These are phyloP conservation scores for Aphanomyces invadans DNA, from an alignment of 352 stramenopile genomes.

Conservation along the genomic window DNA sequence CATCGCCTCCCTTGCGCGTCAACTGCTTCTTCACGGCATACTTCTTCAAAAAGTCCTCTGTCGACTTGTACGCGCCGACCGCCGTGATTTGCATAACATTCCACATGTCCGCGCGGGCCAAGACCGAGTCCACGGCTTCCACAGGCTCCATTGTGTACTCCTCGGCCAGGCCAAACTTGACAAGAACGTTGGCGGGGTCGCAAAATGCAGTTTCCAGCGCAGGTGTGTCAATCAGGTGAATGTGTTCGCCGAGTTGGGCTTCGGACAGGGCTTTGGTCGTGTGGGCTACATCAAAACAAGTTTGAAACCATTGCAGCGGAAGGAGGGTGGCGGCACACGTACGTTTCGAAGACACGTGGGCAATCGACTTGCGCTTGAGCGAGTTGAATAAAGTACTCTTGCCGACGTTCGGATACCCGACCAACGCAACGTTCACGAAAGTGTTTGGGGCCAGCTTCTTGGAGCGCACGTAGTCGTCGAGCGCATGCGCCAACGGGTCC, in stretches of 20 bases:
- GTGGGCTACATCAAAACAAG: conserved; percentile 26
- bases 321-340: no score
- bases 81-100: conserved; percentile 96
- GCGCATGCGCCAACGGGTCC: conserved; percentile 88
- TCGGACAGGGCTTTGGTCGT: conserved; percentile 82
- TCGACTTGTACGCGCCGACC: conserved; percentile 89
- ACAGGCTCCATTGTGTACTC: conserved; percentile 94
- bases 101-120: conserved; percentile 85
- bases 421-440: conserved; percentile 87
- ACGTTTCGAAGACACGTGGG: conserved; percentile 39
- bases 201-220: conserved; percentile 95
- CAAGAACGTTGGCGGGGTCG: conserved; percentile 68
- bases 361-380: conserved; percentile 78
- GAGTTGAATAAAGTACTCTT: conserved; percentile 95
- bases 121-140: conserved; percentile 83
- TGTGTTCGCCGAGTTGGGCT: conserved; percentile 94
- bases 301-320: no score
- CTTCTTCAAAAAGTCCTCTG: conserved; percentile 94
- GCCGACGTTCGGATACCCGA: conserved; percentile 97
- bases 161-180: conserved; percentile 92
- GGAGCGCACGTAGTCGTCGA: conserved; percentile 92
- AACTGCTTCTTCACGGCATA: conserved; percentile 90
- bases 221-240: conserved; percentile 94
- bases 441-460: conserved; percentile 52
- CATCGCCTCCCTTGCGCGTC: conserved; percentile 94